These are phyloP conservation scores for Gossypium anomalum DNA, from an alignment of 345 rosid genomes.

Conservation along the genomic window DNA sequence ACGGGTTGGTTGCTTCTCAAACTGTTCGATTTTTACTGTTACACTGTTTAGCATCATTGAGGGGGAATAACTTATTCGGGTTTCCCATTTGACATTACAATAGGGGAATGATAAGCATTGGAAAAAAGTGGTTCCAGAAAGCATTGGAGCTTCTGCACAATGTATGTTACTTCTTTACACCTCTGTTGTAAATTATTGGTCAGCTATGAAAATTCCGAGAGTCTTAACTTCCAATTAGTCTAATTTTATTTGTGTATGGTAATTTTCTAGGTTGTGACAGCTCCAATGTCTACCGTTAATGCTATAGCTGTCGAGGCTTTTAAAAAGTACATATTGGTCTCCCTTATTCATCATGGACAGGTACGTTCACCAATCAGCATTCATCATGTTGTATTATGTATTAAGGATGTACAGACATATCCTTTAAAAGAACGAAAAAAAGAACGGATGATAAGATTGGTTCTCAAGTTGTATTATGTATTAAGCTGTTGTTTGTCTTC, in stretches of 20 bases:
- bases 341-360: constrained; percentile 81
- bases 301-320: constrained; percentile 91
- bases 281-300: constrained; percentile 71
- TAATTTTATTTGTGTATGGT: constrained; percentile 12
- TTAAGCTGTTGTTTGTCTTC: not conserved
- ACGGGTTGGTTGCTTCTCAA: constrained; percentile 56
- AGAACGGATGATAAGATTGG: not conserved
- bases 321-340: constrained; percentile 80
- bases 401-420: not conserved
- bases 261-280: constrained; percentile 70
- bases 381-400: constrained; percentile 2
- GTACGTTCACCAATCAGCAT: constrained; percentile 24
- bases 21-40: constrained; percentile 9
- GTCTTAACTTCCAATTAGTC: constrained; percentile 2
- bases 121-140: constrained; percentile 68
- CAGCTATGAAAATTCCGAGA: not conserved
- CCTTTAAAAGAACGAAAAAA: not conserved
- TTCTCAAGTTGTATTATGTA: not conserved
- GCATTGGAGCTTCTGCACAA: constrained; percentile 92
- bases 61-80: not conserved
- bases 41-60: not conserved
- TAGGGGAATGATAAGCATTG: constrained; percentile 97
- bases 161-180: constrained; percentile 29
- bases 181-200: constrained; percentile 18
- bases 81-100: constrained; percentile 22